Conservation (phyloP, 1,139 yeast species). For the Suhomyces atakaporum region DNA sequence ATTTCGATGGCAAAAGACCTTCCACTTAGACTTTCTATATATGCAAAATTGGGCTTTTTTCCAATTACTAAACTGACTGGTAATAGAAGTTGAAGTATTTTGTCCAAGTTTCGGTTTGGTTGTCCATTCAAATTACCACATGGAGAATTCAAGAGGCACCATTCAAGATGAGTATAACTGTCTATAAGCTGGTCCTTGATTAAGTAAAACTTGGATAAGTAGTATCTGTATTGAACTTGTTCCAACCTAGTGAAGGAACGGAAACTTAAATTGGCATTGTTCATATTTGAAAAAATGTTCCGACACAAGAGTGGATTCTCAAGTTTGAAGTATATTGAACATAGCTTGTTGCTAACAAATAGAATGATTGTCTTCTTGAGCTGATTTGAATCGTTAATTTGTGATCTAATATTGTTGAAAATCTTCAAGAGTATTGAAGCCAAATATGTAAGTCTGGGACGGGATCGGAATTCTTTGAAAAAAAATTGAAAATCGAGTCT, state of each 20-base stretch:
- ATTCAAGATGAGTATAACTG: constrained; percentile 59
- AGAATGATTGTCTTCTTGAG: constrained; percentile 55
- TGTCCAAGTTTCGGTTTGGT: constrained; percentile 31
- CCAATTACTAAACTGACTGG: constrained; percentile 62
- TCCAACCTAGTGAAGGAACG: constrained; percentile 49
- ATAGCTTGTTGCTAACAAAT: constrained; percentile 57
- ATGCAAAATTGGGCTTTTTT: constrained; percentile 41
- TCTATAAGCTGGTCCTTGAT: constrained; percentile 58
- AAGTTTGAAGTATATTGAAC: constrained; percentile 62
- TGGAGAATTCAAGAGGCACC: constrained; percentile 59
- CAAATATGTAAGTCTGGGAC: constrained; percentile 53
- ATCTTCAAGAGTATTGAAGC: constrained; percentile 61
- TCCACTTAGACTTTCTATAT: constrained; percentile 24
- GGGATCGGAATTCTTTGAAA: constrained; percentile 39
- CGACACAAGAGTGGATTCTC: constrained; percentile 70
- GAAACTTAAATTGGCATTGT: constrained; percentile 55
- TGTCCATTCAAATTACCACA: constrained; percentile 4
- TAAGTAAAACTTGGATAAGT: constrained; percentile 66
- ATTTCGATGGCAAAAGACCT: constrained; percentile 21
- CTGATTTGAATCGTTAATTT: constrained; percentile 47
- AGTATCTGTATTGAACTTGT: constrained; percentile 65
- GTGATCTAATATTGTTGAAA: constrained; percentile 65
- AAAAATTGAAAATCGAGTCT: constrained; percentile 51
- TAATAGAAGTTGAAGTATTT: constrained; percentile 52
- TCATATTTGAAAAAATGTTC: constrained; percentile 74